Percentiles rank a stretch among this genome's conserved stretches.
Conservation (phyloP, 352 stramenopile genomes). For the Pythium biforme region DNA sequence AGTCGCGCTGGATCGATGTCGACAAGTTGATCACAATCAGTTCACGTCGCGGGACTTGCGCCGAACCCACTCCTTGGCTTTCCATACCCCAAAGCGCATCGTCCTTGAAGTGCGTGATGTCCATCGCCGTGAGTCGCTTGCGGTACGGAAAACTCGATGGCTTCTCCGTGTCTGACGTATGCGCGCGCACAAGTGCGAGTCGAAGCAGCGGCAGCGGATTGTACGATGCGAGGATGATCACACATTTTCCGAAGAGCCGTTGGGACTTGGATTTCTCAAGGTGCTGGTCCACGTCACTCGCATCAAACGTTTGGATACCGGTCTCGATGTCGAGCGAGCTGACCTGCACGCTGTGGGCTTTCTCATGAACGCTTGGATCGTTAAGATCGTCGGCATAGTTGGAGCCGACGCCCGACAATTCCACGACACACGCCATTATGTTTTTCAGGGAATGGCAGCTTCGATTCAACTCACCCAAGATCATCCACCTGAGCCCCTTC, state of each 20-base stretch:
- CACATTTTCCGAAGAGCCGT: slow-evolving; percentile 5
- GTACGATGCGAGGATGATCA: slow-evolving; percentile 17
- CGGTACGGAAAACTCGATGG: not conserved
- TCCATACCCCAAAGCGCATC: not conserved
- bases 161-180: not conserved
- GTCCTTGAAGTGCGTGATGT: not conserved
- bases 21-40: slow-evolving; percentile 15
- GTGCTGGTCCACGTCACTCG: slow-evolving; percentile 16
- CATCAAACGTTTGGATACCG: slow-evolving; percentile 14
- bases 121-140: not conserved
- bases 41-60: not conserved
- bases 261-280: slow-evolving; percentile 13
- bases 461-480: not conserved
- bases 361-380: not conserved
- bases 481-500: no score
- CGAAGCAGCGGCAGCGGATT: slow-evolving; percentile 23
- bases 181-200: slow-evolving; percentile 16
- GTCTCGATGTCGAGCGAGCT: not conserved
- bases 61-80: not conserved
- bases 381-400: not conserved
- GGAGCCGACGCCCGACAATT: not conserved
- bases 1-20: slow-evolving; percentile 16
- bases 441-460: not conserved
- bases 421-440: slow-evolving; percentile 6
- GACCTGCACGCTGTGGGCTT: not conserved